Conservation (phyloP, 768 basidiomycete genomes). For the Rhizopogon salebrosus region DNA sequence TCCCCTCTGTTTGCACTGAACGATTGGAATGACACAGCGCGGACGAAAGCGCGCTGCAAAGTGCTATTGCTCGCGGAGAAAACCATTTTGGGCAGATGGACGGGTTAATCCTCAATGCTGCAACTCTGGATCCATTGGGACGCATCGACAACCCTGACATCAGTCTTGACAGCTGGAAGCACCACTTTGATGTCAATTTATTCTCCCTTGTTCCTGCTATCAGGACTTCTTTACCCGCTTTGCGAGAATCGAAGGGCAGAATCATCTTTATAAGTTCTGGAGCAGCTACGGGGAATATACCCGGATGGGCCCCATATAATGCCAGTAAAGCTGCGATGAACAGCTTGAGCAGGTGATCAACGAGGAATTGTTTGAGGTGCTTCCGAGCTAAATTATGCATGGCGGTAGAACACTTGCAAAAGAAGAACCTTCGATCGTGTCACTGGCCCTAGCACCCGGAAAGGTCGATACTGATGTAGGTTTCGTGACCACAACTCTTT, state of each 20-base stretch:
- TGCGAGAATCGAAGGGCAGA: slow-evolving; percentile 64
- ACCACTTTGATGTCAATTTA: slow-evolving; percentile 81
- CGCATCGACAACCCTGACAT: slow-evolving; percentile 45
- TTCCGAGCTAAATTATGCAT: slow-evolving; percentile 3
- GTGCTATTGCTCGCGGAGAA: slow-evolving; percentile 50
- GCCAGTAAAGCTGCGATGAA: slow-evolving; percentile 90
- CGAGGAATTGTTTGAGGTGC: background rate
- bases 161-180: slow-evolving; percentile 59
- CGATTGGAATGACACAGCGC: slow-evolving; percentile 38
- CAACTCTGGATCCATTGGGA: slow-evolving; percentile 63
- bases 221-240: slow-evolving; percentile 58
- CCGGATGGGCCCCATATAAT: slow-evolving; percentile 80
- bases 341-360: slow-evolving; percentile 61
- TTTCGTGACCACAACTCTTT: slow-evolving; percentile 9
- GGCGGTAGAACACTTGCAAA: slow-evolving; percentile 66
- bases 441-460: slow-evolving; percentile 81
- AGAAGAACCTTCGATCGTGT: slow-evolving; percentile 74
- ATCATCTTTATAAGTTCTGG: slow-evolving; percentile 87
- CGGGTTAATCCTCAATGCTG: slow-evolving; percentile 84
- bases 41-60: slow-evolving; percentile 47
- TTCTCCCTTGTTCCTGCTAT: slow-evolving; percentile 76
- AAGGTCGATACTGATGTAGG: slow-evolving; percentile 78
- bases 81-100: slow-evolving; percentile 59
- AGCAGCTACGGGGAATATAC: slow-evolving; percentile 59
- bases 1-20: background rate